Evolutionary conservation across 73 alveolate genomes (phyloP).

Genomic region (Tetrahymena borealis): DNA sequence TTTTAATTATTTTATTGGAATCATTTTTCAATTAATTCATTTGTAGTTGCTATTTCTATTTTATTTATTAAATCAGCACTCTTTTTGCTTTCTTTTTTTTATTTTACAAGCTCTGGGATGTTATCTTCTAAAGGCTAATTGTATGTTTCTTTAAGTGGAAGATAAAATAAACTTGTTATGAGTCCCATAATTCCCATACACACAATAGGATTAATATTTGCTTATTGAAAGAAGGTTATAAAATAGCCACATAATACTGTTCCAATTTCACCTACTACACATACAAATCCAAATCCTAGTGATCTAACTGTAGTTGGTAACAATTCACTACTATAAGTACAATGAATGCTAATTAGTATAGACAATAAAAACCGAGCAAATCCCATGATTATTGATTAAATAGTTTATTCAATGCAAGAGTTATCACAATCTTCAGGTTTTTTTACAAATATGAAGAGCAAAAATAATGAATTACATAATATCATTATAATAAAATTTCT

Average conservation of each 20-base stretch:
- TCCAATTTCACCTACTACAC: neutral
- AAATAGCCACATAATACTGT: neutral
- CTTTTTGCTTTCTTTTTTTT: too few species aligned
- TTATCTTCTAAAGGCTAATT: neutral
- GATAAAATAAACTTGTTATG: neutral
- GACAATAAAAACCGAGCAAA: neutral
- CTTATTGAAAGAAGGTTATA: neutral
- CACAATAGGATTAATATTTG: neutral
- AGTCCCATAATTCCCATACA: neutral
- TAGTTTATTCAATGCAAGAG: neutral
- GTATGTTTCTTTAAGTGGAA: neutral
- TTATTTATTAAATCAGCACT: too few species aligned
- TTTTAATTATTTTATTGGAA: too few species aligned
- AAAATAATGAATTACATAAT: neutral
- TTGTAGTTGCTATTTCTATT: too few species aligned
- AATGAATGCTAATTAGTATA: neutral
- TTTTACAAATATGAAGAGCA: neutral
- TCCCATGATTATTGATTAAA: neutral
- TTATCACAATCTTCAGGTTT: neutral
- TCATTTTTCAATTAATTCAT: too few species aligned
- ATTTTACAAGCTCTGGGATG: neutral
- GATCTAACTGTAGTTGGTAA: neutral
- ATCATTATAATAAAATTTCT: neutral
- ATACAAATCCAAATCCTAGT: neutral
- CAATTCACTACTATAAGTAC: neutral